Base-by-base conservation (phyloP, 805 yeast genomes). In the Candida alai region DNA sequence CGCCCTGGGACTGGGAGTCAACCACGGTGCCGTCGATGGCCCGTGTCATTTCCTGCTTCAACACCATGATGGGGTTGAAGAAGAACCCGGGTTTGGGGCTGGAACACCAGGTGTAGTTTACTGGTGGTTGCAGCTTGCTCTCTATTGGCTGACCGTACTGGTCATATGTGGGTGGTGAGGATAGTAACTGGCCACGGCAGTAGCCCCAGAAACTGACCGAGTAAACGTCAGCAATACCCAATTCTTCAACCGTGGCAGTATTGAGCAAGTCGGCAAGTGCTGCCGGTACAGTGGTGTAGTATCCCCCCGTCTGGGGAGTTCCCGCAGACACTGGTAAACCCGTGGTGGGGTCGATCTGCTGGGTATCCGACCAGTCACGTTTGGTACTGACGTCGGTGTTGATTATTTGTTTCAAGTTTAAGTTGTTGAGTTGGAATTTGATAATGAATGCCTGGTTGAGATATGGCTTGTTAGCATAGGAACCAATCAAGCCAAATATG, bases 71-170 rank as follows among this genome's bases (percentile, higher is more conserved):
- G 1, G 84, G 79, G 49, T 80, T 74, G 46, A 84, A 73, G 39
- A 63, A 56, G 54, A 67, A 84, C 43, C 76, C 76, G 3, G 75
- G 63, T 37, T 63, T 55, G 14, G 89, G 76, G 7, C 63, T 48
- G 11, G 74, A 60, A 55, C 94, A 84, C 51, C 62, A 62, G 3
- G 67, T 60, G 43, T 66, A 64, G 32, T 62, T 58, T 17, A 61
- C 51, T 8, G 58, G 47, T 12, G 47, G 40, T 36, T 60, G 60
- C 32, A 55, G 55, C 13, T 30, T 32, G 11, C 24, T 23, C n/a
- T 30, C 17, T 14, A 28, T 36, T 24, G 19, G 30, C 32, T 5
- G 16, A 9, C 41, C 47, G 6, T 34, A 27, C 27, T 19, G 30
- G 17, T 23, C n/a, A 20, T 33, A 24, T 8, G 27, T 33, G 8